Evolutionary conservation across 2,329 filamentous ascomycete species (phyloP), one percentile per base, ranked within the genome.

Genomic region (Ophiosphaerella narmari): DNA sequence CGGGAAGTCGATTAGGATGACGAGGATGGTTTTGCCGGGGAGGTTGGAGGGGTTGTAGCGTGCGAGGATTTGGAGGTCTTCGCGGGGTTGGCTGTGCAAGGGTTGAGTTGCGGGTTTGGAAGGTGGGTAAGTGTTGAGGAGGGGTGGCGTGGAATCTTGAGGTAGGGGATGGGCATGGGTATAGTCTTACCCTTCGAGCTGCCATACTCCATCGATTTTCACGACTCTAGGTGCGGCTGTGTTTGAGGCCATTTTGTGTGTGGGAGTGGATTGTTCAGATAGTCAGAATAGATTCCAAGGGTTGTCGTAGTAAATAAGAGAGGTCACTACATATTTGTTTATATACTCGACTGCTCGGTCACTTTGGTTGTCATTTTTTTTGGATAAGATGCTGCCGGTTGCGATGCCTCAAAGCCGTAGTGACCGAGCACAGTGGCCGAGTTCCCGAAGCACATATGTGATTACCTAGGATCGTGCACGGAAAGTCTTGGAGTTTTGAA

Each of bases 11-110:
- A 79, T 60, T 8, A 68, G 66, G n/a, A 76, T n/a, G 2, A 68
- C 70, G 40, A 79, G 60, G 11, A 74, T 70, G 8, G 66, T 74
- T 50, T 75, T 78, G 13, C 72, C 75, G 0, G 76, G 75, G 7
- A 64, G 60, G 41, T 77, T 78, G 37, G 55, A 48, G 9, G 78
- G 65, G 45, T 71, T 67, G 55, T 78, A 67, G 34, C 58, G 53
- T 50, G 71, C 67, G 32, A 57, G 52, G 8, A 74, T 51, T 16
- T 62, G 55, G 40, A 70, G 53, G 8, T 43, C 40, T 31, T 67
- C 55, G 54, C 68, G 61, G 5, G 72, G 74, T 46, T 53, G 53
- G 23, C 59, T 64, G 26, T 40, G 26, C 14, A 7, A 7, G 43
- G 18, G n/a, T 14, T 54, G 50, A 46, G 38, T 31, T 9, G 39